phyloP scores from a whole-genome alignment of 2,329 filamentous ascomycete species.

The Geosmithia morbida region DNA sequence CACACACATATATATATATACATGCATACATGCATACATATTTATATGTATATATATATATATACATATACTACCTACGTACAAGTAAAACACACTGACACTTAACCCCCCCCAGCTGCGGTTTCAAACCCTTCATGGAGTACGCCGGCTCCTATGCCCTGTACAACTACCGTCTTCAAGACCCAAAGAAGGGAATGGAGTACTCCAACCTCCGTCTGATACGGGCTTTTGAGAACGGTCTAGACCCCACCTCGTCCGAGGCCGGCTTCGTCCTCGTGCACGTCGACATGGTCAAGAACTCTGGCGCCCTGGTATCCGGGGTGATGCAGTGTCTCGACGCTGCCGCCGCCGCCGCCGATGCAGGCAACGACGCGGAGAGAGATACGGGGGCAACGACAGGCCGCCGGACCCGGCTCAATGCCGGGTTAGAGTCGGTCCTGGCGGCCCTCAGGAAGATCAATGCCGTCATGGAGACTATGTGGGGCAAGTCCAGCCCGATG shows the following conservation, averaged over 20 bases:
- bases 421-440: slow-evolving; percentile 47
- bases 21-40: too few relatives aligned
- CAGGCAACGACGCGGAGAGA: too few relatives aligned
- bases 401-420: slow-evolving; percentile 45
- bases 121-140: slow-evolving; percentile 89
- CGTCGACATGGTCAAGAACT: slow-evolving; percentile 88
- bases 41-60: too few relatives aligned
- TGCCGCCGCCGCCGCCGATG: slow-evolving; percentile 13
- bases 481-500: slow-evolving; percentile 69
- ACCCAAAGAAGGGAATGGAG: slow-evolving; percentile 39
- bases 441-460: slow-evolving; percentile 51
- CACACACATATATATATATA: too few relatives aligned
- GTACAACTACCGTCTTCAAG: slow-evolving; percentile 50
- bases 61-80: neutral
- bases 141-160: slow-evolving; percentile 57
- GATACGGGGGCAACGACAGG: too few relatives aligned
- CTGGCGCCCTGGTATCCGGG: slow-evolving; percentile 61
- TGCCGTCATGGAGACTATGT: slow-evolving; percentile 78
- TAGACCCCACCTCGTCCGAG: slow-evolving; percentile 77
- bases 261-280: slow-evolving; percentile 94
- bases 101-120: slow-evolving; percentile 30
- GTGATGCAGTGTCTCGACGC: slow-evolving; percentile 52
- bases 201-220: slow-evolving; percentile 67
- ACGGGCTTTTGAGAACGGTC: slow-evolving; percentile 79
- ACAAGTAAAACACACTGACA: neutral